Base-by-base conservation (phyloP, 805 yeast species). In the Kodamaea kaohsiungensis region DNA sequence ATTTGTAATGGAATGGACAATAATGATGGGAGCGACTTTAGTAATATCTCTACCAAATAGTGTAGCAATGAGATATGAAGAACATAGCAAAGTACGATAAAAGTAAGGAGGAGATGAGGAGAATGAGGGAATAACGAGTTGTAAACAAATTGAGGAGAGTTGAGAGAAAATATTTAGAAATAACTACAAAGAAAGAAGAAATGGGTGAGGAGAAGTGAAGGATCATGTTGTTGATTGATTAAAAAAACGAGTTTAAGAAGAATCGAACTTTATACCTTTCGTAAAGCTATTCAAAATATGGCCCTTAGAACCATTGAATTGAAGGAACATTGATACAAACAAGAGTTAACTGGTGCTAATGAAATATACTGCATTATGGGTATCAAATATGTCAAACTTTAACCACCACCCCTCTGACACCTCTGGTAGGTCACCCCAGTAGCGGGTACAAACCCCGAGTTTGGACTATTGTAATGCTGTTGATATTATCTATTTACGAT, bases 71-170 rank as follows among this genome's bases (percentile, higher is more conserved):
- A 35, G 15, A 35, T 35, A 35, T 5, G 5, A 35, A 7, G 3
- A 7, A 7, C 3, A 35, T 13, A 35, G 39, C n/a, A 15, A 35
- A 7, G 39, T 12, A 12, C 39, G 7, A 19, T 39, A 42, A 42
- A 35, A 30, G 15, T 46, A 52, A 62, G 65, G 64, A 65, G 64
- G 63, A 61, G 63, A 61, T 63, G 65, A 30, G 35, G 35, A 30
- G 35, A 30, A 30, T 30, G 35, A 30, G 10, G 35, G 35, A 30
- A 30, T 8, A 30, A 30, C 13, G 25, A 9, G 35, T 30, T 30
- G 35, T 30, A 30, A 5, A 9, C 35, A 30, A 30, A 30, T 2
- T 30, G 35, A 30, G 35, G 35, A 30, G 35, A 30, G 35, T 30
- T 5, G 10, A 30, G 13, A 30, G 35, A 30, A 30, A 30, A 30